Conservation (phyloP, 2,329 filamentous ascomycete species). For the Grosmannia penicillata region DNA sequence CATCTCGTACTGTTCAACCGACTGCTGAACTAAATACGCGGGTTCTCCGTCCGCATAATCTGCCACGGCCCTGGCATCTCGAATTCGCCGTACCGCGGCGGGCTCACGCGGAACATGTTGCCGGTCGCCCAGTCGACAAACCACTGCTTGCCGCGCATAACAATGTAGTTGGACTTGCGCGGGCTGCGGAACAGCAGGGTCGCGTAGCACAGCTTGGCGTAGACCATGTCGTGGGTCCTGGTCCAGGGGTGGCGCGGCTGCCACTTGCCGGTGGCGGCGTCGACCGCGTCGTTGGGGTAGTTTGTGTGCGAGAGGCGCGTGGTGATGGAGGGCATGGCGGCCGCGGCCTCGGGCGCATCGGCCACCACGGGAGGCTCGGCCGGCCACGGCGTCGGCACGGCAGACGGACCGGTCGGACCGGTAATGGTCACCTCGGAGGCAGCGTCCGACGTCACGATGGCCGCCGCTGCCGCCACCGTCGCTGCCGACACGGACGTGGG, state of each 20-base stretch:
- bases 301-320: constrained; percentile 29
- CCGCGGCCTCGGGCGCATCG: not conserved
- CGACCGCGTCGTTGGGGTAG: constrained; percentile 28
- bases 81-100: constrained; percentile 38
- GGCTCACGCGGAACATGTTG: constrained; percentile 35
- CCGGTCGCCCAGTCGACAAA: constrained; percentile 45
- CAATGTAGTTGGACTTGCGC: constrained; percentile 41
- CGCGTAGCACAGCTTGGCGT: constrained; percentile 45
- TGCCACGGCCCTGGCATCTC: constrained; percentile 35
- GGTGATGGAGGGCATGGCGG: constrained; percentile 2
- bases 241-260: constrained; percentile 39
- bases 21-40: constrained; percentile 24
- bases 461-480: not conserved
- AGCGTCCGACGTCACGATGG: not conserved
- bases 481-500: constrained; percentile 10
- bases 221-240: constrained; percentile 39
- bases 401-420: not conserved
- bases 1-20: too few species aligned
- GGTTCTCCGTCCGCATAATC: constrained; percentile 33
- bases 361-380: not conserved
- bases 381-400: too few species aligned
- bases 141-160: constrained; percentile 42
- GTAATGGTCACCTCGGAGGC: too few species aligned
- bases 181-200: constrained; percentile 41
- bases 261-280: constrained; percentile 40